Conservation (phyloP, 176 grass and related monocot genomes). For the Aechmea fasciata region DNA sequence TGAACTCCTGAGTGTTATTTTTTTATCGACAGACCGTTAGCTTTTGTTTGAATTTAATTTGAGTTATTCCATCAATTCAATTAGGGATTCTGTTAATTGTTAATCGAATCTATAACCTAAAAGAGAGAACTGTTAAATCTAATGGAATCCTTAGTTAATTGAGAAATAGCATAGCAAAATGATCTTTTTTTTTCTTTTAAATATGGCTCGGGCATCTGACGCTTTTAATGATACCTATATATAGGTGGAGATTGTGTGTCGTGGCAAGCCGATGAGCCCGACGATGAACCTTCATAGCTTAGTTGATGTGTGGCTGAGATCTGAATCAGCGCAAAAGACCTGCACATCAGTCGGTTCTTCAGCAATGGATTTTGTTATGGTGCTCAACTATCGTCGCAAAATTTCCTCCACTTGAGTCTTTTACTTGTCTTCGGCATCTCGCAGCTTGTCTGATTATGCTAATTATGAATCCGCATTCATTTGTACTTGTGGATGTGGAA, state of each 20-base stretch:
- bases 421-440: neutral
- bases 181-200: neutral
- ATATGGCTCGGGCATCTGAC: neutral
- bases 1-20: no score
- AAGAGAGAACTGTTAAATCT: no score
- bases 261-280: constrained; percentile 41
- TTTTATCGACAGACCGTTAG: no score
- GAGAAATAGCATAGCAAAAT: neutral
- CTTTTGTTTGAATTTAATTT: no score
- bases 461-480: no score
- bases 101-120: no score
- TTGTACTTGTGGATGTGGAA: neutral
- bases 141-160: neutral
- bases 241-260: constrained; percentile 68
- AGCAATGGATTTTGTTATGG: constrained; percentile 75
- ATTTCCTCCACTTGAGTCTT: neutral
- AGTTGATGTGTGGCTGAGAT: constrained; percentile 43
- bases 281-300: constrained; percentile 43
- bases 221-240: neutral
- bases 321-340: constrained; percentile 20
- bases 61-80: no score
- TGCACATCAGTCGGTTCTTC: constrained; percentile 26
- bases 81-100: no score
- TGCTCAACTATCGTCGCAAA: constrained; percentile 62
- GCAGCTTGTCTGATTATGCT: no score